These are phyloP conservation scores for Suhomyces faveliae DNA, from an alignment of 805 yeast genomes.

Conservation along the genomic window DNA sequence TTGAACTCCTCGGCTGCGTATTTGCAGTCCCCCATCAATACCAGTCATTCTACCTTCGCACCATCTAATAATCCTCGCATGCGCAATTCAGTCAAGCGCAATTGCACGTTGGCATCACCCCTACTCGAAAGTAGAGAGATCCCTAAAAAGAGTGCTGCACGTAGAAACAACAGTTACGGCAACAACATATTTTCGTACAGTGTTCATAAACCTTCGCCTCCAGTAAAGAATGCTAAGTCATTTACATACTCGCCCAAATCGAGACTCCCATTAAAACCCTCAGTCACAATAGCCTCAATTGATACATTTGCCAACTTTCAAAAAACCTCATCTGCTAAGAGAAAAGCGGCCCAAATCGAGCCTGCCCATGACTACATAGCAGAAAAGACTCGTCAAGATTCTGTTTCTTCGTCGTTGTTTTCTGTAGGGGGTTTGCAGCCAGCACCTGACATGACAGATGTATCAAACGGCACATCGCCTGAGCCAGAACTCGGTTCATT, in stretches of 20 bases:
- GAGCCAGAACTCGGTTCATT: not conserved
- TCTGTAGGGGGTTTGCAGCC: not conserved
- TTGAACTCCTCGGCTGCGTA: not conserved
- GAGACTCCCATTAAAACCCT: slow-evolving; percentile 24
- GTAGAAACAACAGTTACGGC: not conserved
- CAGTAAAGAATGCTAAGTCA: not conserved
- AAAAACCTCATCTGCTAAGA: not conserved
- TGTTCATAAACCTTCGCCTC: slow-evolving; percentile 1
- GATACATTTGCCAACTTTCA: slow-evolving; percentile 15
- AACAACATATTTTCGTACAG: slow-evolving; percentile 5
- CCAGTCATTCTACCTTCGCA: not conserved
- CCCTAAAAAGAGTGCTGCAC: not conserved
- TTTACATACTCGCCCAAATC: slow-evolving; percentile 4
- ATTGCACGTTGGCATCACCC: slow-evolving; percentile 24
- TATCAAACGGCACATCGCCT: not conserved
- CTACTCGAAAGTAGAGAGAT: slow-evolving; percentile 15
- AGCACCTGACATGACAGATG: not conserved
- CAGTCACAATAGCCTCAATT: slow-evolving; percentile 23
- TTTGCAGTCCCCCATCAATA: slow-evolving; percentile 5
- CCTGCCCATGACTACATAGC: not conserved
- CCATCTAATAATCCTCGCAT: slow-evolving; percentile 2
- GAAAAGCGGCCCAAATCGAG: not conserved
- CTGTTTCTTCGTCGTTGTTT: not conserved
- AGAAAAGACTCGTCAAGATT: slow-evolving; percentile 1
- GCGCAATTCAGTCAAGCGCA: slow-evolving; percentile 9